Conservation (phyloP, 2,329 filamentous ascomycete species). For the Xylaria arbuscula region DNA sequence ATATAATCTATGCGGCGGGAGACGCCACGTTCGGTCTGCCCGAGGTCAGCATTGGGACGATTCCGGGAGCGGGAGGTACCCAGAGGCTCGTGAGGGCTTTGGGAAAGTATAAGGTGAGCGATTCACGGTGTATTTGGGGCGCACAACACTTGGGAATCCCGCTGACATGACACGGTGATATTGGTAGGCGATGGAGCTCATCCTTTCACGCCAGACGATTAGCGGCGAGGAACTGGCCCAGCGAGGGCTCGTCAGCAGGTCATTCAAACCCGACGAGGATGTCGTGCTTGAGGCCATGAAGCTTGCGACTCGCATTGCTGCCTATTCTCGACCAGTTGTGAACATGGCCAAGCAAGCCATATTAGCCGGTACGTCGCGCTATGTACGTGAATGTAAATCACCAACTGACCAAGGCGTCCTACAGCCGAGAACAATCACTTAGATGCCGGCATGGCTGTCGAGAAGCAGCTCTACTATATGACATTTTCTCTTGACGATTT, state of each 20-base stretch:
- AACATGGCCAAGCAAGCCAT: slow-evolving; percentile 58
- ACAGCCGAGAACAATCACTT: slow-evolving; percentile 56
- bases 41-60: slow-evolving; percentile 91
- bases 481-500: slow-evolving; percentile 55
- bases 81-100: slow-evolving; percentile 62
- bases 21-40: slow-evolving; percentile 92
- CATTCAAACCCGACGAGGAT: slow-evolving; percentile 48
- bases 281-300: slow-evolving; percentile 54
- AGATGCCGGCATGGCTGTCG: slow-evolving; percentile 53
- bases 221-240: slow-evolving; percentile 54
- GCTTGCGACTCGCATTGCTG: slow-evolving; percentile 55
- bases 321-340: slow-evolving; percentile 54
- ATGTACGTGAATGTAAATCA: not conserved
- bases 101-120: slow-evolving; percentile 51
- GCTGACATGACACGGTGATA: slow-evolving; percentile 23
- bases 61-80: slow-evolving; percentile 89
- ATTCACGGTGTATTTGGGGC: not conserved
- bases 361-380: slow-evolving; percentile 39
- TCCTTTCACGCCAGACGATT: slow-evolving; percentile 56
- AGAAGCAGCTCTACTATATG: slow-evolving; percentile 53
- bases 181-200: slow-evolving; percentile 57
- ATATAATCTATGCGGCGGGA: slow-evolving; percentile 76
- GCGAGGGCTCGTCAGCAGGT: slow-evolving; percentile 55
- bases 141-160: not conserved
- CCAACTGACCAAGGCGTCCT: slow-evolving; percentile 39